Percentiles rank a stretch among this genome's conserved stretches.
Evolutionary conservation across 2,329 filamentous ascomycete species (phyloP).

Genomic region (Periglandula ipomoeae): DNA sequence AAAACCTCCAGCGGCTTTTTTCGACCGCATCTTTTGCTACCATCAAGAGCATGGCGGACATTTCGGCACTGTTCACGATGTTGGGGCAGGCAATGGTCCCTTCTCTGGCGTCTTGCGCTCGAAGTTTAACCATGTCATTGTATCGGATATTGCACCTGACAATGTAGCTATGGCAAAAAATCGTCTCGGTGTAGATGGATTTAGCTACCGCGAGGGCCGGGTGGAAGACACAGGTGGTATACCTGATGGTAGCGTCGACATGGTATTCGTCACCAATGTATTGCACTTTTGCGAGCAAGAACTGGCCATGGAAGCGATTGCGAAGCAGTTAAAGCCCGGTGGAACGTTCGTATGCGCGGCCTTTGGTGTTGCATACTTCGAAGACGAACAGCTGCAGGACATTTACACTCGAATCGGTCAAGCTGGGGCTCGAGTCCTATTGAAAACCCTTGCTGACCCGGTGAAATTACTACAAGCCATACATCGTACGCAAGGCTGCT

Average conservation of each 20-base stretch:
- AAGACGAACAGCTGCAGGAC: slow-evolving; percentile 2
- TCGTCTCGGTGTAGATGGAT: slow-evolving; percentile 9
- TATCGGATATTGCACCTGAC: slow-evolving; percentile 14
- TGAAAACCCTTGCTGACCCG: background rate
- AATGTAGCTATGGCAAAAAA: slow-evolving; percentile 12
- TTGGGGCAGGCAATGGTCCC: slow-evolving; percentile 16
- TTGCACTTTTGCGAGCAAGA: slow-evolving; percentile 11
- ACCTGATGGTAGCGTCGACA: slow-evolving; percentile 7
- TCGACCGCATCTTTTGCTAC: slow-evolving; percentile 16
- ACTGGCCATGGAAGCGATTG: slow-evolving; percentile 10
- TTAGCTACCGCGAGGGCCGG: slow-evolving; percentile 10
- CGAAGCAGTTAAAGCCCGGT: slow-evolving; percentile 10
- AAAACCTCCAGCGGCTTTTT: slow-evolving; percentile 13
- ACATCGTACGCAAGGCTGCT: background rate
- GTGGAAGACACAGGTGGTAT: slow-evolving; percentile 14
- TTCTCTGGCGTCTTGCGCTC: slow-evolving; percentile 11
- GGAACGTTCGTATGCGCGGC: slow-evolving; percentile 11
- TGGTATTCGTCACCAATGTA: slow-evolving; percentile 12
- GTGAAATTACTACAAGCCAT: background rate
- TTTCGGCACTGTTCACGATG: slow-evolving; percentile 14
- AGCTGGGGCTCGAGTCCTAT: background rate
- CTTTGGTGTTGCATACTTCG: slow-evolving; percentile 1
- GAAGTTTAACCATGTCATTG: slow-evolving; percentile 14
- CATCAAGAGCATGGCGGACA: slow-evolving; percentile 11
- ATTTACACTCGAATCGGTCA: slow-evolving; percentile 1